phyloP scores from a whole-genome alignment of 2,329 filamentous ascomycete genomes.

The Sclerotinia sclerotiorum region DNA sequence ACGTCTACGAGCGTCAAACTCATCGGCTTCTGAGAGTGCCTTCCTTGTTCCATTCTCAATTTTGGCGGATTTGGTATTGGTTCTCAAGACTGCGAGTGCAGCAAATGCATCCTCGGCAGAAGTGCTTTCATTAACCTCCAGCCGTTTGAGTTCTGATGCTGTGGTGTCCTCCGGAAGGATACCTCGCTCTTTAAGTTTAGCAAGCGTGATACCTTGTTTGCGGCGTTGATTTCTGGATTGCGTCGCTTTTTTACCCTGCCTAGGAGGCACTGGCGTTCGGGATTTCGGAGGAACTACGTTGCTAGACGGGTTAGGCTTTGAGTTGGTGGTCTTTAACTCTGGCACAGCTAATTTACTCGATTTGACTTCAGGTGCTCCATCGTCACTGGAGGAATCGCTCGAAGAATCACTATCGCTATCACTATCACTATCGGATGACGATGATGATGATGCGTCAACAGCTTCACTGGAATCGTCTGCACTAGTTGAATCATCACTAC shows the following conservation, averaged over 20 bases:
- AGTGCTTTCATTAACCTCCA: conserved; percentile 37
- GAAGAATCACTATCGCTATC: conserved; percentile 32
- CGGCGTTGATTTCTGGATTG: conserved; percentile 56
- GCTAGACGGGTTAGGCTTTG: conserved; percentile 3
- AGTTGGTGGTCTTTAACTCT: not conserved
- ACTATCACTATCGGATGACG: conserved; percentile 26
- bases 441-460: conserved; percentile 11
- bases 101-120: conserved; percentile 31
- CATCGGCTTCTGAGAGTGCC: conserved; percentile 35
- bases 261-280: conserved; percentile 42
- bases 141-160: conserved; percentile 48
- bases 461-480: conserved; percentile 28
- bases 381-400: conserved; percentile 41
- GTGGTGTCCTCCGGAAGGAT: conserved; percentile 52
- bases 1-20: conserved; percentile 52
- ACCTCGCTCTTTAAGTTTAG: conserved; percentile 54
- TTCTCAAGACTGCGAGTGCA: conserved; percentile 32
- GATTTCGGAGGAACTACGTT: conserved; percentile 7
- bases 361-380: conserved; percentile 44
- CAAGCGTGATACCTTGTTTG: conserved; percentile 50
- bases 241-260: conserved; percentile 51
- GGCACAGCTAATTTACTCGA: conserved; percentile 40
- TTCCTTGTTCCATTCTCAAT: conserved; percentile 10
- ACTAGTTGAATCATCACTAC: conserved; percentile 23
- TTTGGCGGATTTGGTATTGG: conserved; percentile 16